Evolutionary conservation across 2,329 filamentous ascomycete genomes (phyloP), one percentile per base, ranked within the genome.

Genomic region (Diplodia corticola): DNA sequence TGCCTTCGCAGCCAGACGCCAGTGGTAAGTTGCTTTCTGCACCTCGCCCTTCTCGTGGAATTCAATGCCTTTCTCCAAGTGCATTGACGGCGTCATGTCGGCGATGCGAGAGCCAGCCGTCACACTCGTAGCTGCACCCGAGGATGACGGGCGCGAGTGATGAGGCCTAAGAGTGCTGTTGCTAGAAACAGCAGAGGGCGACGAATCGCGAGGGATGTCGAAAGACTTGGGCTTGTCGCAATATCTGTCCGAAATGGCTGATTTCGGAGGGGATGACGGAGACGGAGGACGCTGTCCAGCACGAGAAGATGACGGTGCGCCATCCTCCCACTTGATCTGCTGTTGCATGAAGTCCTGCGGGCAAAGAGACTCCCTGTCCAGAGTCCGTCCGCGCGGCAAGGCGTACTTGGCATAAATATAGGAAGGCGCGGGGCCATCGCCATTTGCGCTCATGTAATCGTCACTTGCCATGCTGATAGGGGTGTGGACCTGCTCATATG

Each of bases 21-120:
- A 85, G 75, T 99, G 95, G 75, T 98, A 99, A 0, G 95, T 98
- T 0, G 94, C 98, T 78, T 98, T 93, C 69, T 93, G 93, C 33
- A 97, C 82, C 12, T 91, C 89, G 20, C 94, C 94, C 54, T 89
- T 88, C 75, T 97, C 92, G 74, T 99, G 95, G 67, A 92, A 89
- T 68, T 92, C 89, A 66, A 99, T 95, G 9, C 92, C 95, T 79
- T 94, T 95, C 30, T 90, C 85, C 53, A 98, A 86, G 75, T 99
- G 94, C 67, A 98, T 91, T 70, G 98, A 93, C 0, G 92, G 84
- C 3, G 91, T 90, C 74, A 92, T 88, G 35, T 93, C 91, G 2
- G 87, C 85, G 49, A 70, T 69, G 77, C 40, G 85, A 81, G 72
- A 80, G 33, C 33, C 53, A 33, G 48, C 55, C 10, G 57, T 63